Evolutionary conservation across 352 stramenopile genomes (phyloP).

Genomic region (Globisporangium abappressorium): DNA sequence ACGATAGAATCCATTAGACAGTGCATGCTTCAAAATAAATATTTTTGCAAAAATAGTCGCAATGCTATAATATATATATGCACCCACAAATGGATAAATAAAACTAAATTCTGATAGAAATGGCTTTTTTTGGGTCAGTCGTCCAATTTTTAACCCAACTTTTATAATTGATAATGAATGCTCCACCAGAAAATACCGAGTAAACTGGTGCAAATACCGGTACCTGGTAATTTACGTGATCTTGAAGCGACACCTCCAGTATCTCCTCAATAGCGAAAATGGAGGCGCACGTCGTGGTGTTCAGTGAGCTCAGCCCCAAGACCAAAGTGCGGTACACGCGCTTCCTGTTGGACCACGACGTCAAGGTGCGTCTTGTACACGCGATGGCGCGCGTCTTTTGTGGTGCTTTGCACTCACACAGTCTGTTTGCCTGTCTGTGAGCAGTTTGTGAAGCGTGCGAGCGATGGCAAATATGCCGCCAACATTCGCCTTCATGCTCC

Average conservation of each 20-base stretch:
- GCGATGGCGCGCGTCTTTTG: not conserved
- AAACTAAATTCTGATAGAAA: too few relatives aligned
- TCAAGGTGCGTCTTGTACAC: conserved; percentile 33
- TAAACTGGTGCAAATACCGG: not conserved
- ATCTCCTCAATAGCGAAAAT: conserved; percentile 3
- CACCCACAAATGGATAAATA: too few relatives aligned
- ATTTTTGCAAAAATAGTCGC: too few relatives aligned
- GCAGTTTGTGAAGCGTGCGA: conserved; percentile 49
- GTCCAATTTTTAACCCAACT: too few relatives aligned
- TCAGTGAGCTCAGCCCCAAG: conserved; percentile 56
- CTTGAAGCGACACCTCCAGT: not conserved
- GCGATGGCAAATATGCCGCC: conserved; percentile 54
- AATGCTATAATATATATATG: too few relatives aligned
- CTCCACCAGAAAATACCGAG: not conserved
- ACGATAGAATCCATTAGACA: too few relatives aligned
- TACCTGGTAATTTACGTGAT: not conserved
- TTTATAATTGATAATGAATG: too few relatives aligned
- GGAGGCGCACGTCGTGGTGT: conserved; percentile 50
- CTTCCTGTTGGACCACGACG: conserved; percentile 63
- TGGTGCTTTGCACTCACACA: too few relatives aligned
- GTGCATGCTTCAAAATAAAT: too few relatives aligned
- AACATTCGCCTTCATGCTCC: conserved; percentile 39
- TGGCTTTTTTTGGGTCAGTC: too few relatives aligned
- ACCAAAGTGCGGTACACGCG: conserved; percentile 63
- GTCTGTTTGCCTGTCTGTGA: not conserved